Conservation (phyloP, 2,329 filamentous ascomycete species). For the Fusarium lyarnte region DNA sequence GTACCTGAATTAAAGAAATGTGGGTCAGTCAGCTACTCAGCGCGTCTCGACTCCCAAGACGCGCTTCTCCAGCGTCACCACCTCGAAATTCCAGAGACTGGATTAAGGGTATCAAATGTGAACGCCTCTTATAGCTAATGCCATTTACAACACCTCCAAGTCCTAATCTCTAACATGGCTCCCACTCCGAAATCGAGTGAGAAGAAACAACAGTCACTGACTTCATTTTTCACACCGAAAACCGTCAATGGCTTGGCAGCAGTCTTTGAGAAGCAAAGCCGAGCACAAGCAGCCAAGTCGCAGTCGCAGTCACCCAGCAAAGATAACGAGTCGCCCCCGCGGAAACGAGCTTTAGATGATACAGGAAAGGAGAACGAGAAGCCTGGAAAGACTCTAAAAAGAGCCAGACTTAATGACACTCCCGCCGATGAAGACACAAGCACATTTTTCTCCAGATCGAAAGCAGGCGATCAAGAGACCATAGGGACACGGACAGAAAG, state of each 20-base stretch:
- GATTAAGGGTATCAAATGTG: slow-evolving; percentile 6
- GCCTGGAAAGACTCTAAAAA: slow-evolving; percentile 55
- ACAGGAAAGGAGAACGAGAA: slow-evolving; percentile 55
- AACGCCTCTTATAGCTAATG: slow-evolving; percentile 9
- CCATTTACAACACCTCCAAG: neutral
- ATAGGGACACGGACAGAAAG: slow-evolving; percentile 57
- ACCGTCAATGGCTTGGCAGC: slow-evolving; percentile 58
- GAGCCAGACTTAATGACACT: slow-evolving; percentile 53
- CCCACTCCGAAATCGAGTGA: slow-evolving; percentile 52
- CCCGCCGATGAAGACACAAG: slow-evolving; percentile 50
- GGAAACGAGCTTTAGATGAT: slow-evolving; percentile 64
- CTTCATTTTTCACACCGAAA: slow-evolving; percentile 82
- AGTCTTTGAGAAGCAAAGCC: slow-evolving; percentile 47
- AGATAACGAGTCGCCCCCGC: slow-evolving; percentile 45
- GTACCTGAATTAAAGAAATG: neutral
- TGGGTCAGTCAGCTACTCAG: slow-evolving; percentile 43
- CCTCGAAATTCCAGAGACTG: slow-evolving; percentile 3
- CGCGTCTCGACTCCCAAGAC: slow-evolving; percentile 37
- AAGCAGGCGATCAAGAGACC: slow-evolving; percentile 25
- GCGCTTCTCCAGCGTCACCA: slow-evolving; percentile 41
- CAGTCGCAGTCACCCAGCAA: slow-evolving; percentile 43
- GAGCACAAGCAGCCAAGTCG: slow-evolving; percentile 39
- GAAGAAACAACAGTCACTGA: slow-evolving; percentile 84
- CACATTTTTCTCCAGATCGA: slow-evolving; percentile 46
- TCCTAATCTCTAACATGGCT: slow-evolving; percentile 43